Base-by-base conservation (phyloP, 345 rosid genomes). In the Salix exigua region DNA sequence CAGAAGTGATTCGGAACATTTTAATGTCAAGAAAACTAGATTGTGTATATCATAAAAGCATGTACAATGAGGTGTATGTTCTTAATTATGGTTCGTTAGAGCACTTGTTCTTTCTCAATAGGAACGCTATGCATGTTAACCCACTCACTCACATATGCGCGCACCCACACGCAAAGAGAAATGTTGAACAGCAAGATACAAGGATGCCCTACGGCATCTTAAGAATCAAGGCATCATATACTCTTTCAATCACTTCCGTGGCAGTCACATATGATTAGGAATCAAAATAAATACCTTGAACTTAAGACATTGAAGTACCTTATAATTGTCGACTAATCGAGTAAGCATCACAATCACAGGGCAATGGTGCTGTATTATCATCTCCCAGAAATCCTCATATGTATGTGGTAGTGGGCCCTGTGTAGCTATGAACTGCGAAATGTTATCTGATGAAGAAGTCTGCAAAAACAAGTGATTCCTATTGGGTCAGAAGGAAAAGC, bases 311-410 rank as follows among this genome's bases (percentile, higher is more conserved):
- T 26, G 23, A 68, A 76, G 69, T 85, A 92, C 92, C 94, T 48
- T 83, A 82, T 84, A 83, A 75, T 87, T 85, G 80, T 96, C 97
- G 7, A 89, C 91, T 86, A 93, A 84, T 1, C 90, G 90, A 80
- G 99, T 92, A 46, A 96, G 91, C 99, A 96, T 96, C 63, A 96
- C 91, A 67, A 93, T 82, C 46, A 84, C 84, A 11, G 98, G 98
- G 82, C 92, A 96, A 77, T 82, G 92, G 64, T 79, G 74, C 74
- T 93, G 99, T 42, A 93, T 78, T 0, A 91, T 89, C 99, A 93
- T 91, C 89, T 91, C 96, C 99, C 99, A 96, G 80, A 93, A 92
- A 73, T 96, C 98, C 84, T 93, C 97, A n/a, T 63, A 80, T 42
- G 97, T 93, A 63, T 85, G 86, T 7, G 84, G 88, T 28, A 96